Evolutionary conservation across 139 green algal species (phyloP), one percentile per base, ranked within the genome.

Genomic region (Klebsormidium nitens): DNA sequence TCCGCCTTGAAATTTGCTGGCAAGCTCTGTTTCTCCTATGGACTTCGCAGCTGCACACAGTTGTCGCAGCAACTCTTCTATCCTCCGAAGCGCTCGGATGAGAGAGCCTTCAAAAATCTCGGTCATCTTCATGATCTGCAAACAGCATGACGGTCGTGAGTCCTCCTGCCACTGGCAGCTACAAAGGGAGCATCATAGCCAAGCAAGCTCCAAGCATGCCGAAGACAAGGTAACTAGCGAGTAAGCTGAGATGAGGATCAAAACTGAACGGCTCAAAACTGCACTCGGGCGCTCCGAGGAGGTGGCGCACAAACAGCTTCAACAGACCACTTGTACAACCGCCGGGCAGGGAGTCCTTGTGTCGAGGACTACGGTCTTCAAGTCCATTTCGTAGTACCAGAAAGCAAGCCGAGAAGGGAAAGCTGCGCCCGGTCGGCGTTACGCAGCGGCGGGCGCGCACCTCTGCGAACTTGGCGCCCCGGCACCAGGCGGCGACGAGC

Each of bases 21-120:
- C 80, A 40, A 99, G 81, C 3, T 73, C 75, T 23, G 66, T 55
- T 52, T 97, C 89, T 0, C 94, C 94, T 5, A 80, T 79, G 35
- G 87, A 85, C 32, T 64, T 37, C 1, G 87, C 85, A 37, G 91
- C 93, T 0, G 38, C 39, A 6, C 82, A 67, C 64, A 99, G 70
- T 72, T 98, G 84, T 46, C 84, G 66, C 81, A 97, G 87, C 8
- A 99, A 82, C 82, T 98, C 93, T 62, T 97, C 87, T 50, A 98
- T 67, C 1, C 93, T 76, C 23, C 93, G 80, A 28, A 89, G 82
- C 3, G 82, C 88, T 1, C 93, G 82, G 14, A 98, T 88, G 64
- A 97, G 84, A 63, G 64, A 88, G 32, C 94, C 94, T 77, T 98
- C 94, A 72, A 95, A 97, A 0, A 96, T 79, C 59, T 95, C 89